Evolutionary conservation across 331 rosid species (phyloP), one percentile per base, ranked within the genome.

Genomic region (Prunus yedoensis): DNA sequence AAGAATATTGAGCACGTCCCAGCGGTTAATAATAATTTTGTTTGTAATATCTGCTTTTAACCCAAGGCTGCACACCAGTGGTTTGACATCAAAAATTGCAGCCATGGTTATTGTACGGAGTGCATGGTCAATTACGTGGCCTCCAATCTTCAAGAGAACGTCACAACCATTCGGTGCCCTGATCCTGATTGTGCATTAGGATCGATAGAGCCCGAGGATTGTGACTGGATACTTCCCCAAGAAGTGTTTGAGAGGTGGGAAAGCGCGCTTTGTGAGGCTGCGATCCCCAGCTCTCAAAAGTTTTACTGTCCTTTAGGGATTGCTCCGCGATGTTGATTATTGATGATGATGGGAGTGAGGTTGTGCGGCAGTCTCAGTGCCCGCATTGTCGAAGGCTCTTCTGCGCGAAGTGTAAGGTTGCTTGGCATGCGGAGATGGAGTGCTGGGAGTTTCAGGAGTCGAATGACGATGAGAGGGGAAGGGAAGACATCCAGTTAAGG

Each of bases 21-120:
- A 38, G 9, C 43, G 0, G 43, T 38, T 38, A 7, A 38, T 38
- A 38, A 38, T 38, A 38, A 14, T 9, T 88, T 91, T 54, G 13
- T 52, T 0, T 91, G 96, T 45, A 88, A 87, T 64, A 89, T 91
- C 8, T 91, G 96, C 50, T 18, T 67, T 0, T 90, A 87, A 5
- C 52, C 80, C 0, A 87, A 84, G 79, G 18, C 76, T 0, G 30
- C 2, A 0, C 32, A 8, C 0, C 88, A 87, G 7, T 74, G 79
- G 1, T 87, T 89, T 49, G 2, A 10, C 62, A 66, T 89, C 9
- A 25, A 5, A 27, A 85, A 87, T 3, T 88, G 96, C 52, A 18
- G 50, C 1, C 97, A 90, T 56, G 67, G 71, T 17, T 88, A 86
- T 45, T 92, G 97, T 49, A 59, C 5, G 0, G 77, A 68, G 1